Evolutionary conservation across 179 eudicot genomes (phyloP), one percentile per base, ranked within the genome.

Genomic region (Beta corolliflora): DNA sequence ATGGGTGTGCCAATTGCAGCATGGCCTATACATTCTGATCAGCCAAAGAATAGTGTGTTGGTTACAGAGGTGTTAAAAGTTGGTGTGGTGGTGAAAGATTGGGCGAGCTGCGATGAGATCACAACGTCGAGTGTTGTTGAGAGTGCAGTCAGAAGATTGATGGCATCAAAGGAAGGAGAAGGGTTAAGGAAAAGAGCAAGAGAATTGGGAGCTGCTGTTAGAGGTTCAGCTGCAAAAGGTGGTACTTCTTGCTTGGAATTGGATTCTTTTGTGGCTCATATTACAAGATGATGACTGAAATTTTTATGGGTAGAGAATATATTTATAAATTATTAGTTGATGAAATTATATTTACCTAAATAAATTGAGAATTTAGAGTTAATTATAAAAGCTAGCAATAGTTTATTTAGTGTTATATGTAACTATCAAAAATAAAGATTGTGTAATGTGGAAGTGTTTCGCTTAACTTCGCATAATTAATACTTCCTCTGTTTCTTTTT

Each of bases 21-120:
- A n/a, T 93, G 94, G 94, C 94, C 94, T 0, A 90, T 91, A 85
- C 94, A 93, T 55, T 90, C 91, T 0, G 97, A 92, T 68, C 94
- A 92, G 53, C 91, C 94, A 0, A 80, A 80, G 76, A 91, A 91
- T 64, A 78, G 88, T 9, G 14, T 80, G 11, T 64, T 91, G 23
- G 68, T 92, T 59, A 85, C 90, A 6, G 54, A 86, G 11, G 82
- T 86, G 59, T 65, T 91, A 54, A 86, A 81, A 50, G 63, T 80
- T 36, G 92, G 97, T 3, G 5, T 89, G 5, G 48, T 60, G 10
- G 85, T 91, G 6, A 81, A 59, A 77, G 85, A 87, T 11, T 89
- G 93, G 93, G 77, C 25, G 6, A 25, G 23, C 1, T 46, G 81
- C 14, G 71, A 70, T 4, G 85, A 86, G 54, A 15, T 83, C 45